Evolutionary conservation across 2,329 filamentous ascomycete species (phyloP).

Genomic region (Alternaria brassicae): DNA sequence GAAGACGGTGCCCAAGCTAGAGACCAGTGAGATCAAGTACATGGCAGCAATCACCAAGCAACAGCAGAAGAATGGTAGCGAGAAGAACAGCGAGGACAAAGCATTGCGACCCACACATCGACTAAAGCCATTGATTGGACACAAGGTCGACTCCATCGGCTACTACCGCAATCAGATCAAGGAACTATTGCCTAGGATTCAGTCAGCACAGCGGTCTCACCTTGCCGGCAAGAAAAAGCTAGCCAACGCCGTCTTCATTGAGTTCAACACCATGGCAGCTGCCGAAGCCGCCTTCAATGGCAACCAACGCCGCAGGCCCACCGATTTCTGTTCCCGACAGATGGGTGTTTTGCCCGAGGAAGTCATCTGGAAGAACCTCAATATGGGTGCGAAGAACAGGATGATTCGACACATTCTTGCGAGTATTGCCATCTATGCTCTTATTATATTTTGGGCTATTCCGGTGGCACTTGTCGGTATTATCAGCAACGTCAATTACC

Average conservation of each 20-base stretch:
- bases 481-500: slow-evolving; percentile 54
- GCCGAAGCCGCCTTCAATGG: slow-evolving; percentile 75
- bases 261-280: slow-evolving; percentile 80
- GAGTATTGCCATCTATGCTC: slow-evolving; percentile 49
- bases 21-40: slow-evolving; percentile 55
- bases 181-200: slow-evolving; percentile 73
- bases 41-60: slow-evolving; percentile 3
- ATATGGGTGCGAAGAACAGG: slow-evolving; percentile 46
- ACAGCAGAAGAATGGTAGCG: slow-evolving; percentile 28
- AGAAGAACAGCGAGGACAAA: slow-evolving; percentile 72
- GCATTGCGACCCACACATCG: slow-evolving; percentile 54
- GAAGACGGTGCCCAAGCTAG: slow-evolving; percentile 52
- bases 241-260: slow-evolving; percentile 82
- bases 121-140: slow-evolving; percentile 51
- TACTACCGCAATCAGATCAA: slow-evolving; percentile 79
- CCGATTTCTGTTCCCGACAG: slow-evolving; percentile 49
- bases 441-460: slow-evolving; percentile 57
- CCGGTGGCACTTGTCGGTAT: slow-evolving; percentile 54
- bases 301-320: slow-evolving; percentile 9
- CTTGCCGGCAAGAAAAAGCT: slow-evolving; percentile 70
- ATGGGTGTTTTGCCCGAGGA: slow-evolving; percentile 55
- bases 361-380: slow-evolving; percentile 57
- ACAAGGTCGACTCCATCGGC: slow-evolving; percentile 74
- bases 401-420: slow-evolving; percentile 38
- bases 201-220: slow-evolving; percentile 71